Percentiles rank a stretch among this genome's conserved stretches.
phyloP scores from a whole-genome alignment of 495 filamentous ascomycete genomes.

The Penicillium bialowiezense region DNA sequence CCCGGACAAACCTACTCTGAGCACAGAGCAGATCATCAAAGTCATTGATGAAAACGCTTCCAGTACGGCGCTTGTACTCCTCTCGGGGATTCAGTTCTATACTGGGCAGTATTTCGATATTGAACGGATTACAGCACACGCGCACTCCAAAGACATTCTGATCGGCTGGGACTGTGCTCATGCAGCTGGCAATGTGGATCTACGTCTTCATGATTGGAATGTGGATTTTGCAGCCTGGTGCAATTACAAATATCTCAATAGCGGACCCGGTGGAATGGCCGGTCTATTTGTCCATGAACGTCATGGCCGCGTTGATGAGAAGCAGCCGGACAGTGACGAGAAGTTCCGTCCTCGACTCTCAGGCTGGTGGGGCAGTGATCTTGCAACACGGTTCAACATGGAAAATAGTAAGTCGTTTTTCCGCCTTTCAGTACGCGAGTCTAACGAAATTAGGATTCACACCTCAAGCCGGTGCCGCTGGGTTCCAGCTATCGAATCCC shows the following conservation, averaged over 20 bases:
- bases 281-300: constrained; percentile 83
- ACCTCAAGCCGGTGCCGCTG: constrained; percentile 63
- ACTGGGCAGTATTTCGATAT: constrained; percentile 92
- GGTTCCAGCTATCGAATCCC: constrained; percentile 63
- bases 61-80: constrained; percentile 73
- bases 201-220: constrained; percentile 85
- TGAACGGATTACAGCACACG: constrained; percentile 74
- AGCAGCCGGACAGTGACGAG: constrained; percentile 28
- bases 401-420: constrained; percentile 48
- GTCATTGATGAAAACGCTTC: constrained; percentile 74
- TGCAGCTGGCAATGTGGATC: constrained; percentile 84
- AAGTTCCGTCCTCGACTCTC: constrained; percentile 58
- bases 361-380: constrained; percentile 92
- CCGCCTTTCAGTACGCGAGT: not conserved
- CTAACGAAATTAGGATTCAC: constrained; percentile 53
- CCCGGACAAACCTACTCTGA: constrained; percentile 51
- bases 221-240: constrained; percentile 98
- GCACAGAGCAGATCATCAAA: constrained; percentile 69
- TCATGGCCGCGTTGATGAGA: constrained; percentile 55
- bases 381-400: constrained; percentile 75
- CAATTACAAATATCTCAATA: constrained; percentile 94
- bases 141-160: constrained; percentile 70
- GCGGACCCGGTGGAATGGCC: constrained; percentile 83
- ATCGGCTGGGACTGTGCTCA: constrained; percentile 97
- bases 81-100: constrained; percentile 94